A percentile compares a stretch with the other conserved stretches of the same genome.
phyloP scores from a whole-genome alignment of 75 land plant genomes.

The Pinus albicaulis region DNA sequence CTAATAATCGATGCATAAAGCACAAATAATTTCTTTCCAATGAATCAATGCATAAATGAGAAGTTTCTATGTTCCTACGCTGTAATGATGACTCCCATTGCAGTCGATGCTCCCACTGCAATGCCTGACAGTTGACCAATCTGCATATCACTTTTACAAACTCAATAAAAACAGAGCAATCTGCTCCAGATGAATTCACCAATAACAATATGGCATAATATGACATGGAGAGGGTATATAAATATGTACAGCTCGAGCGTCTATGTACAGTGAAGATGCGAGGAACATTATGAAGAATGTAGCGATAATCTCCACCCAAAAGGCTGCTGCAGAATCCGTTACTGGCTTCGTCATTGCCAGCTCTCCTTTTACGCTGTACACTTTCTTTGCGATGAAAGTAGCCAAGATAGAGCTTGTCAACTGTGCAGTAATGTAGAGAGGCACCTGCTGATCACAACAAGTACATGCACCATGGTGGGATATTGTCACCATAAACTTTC shows the following conservation, averaged over 20 bases:
- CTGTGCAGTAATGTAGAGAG: conserved; percentile 41
- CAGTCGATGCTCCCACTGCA: conserved; percentile 45
- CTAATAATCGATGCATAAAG: not conserved
- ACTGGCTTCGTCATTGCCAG: conserved; percentile 29
- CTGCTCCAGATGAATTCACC: not conserved
- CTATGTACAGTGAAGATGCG: conserved; percentile 26
- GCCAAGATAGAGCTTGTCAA: conserved; percentile 30
- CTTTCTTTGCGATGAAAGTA: conserved; percentile 21
- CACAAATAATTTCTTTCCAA: not conserved
- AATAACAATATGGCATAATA: not conserved
- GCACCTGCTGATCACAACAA: conserved; percentile 30
- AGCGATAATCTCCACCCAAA: conserved; percentile 47
- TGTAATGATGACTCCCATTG: conserved; percentile 42
- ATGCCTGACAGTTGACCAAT: conserved; percentile 39
- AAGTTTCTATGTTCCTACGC: conserved; percentile 25
- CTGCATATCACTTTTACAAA: conserved; percentile 21
- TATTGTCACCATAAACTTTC: not conserved
- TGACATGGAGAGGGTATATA: not conserved
- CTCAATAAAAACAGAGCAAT: not conserved
- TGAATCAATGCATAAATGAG: not conserved
- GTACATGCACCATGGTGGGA: not conserved
- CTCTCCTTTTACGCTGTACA: conserved; percentile 31
- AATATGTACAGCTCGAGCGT: conserved; percentile 26
- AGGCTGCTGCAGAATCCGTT: conserved; percentile 21
- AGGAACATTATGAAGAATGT: conserved; percentile 51